Evolutionary conservation across 2,329 filamentous ascomycete genomes (phyloP), one percentile per base, ranked within the genome.

Genomic region (Beauveria brongniartii): DNA sequence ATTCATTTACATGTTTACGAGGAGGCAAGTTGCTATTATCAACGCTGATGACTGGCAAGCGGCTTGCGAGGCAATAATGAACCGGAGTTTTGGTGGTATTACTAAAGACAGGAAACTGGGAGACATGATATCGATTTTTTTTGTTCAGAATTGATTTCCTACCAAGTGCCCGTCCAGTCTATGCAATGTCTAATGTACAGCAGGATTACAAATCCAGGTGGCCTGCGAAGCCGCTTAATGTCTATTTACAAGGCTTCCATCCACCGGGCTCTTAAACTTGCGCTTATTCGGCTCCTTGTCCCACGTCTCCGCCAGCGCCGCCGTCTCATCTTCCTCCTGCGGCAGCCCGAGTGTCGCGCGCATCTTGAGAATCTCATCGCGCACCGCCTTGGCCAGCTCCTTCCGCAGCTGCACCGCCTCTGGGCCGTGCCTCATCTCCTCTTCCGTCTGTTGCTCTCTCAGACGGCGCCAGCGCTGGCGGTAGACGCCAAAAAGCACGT

Each of bases 231-330:
- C 22, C n/a, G 20, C 48, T 43, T 62, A 74, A 60, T 71, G 69
- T 65, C 73, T 71, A 65, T 75, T 75, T 34, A 83, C 76, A 59
- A 80, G 68, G 65, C 81, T 82, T 43, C 78, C 79, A 59, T 84
- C 82, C 7, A 84, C 80, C 4, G 76, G 73, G 63, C 82, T 85
- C 70, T 74, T 79, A 67, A 80, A 83, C 61, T 73, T 77, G 59
- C 77, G 77, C 50, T 75, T 72, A 40, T 72, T 72, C 18, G 77
- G 78, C 63, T 83, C 81, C 54, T 75, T 75, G 2, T 82, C 78
- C 88, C 91, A 97, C 1, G 92, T 96, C 73, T 93, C 90, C 0
- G 89, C 91, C 30, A 92, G 75, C 9, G 86, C 88, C 53, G 86
- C 82, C 66, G 89, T 87, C 0, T 89, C 86, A 67, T 96, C 90